phyloP scores from a whole-genome alignment of 148 eudicot genomes.

The Cornus suecica region DNA sequence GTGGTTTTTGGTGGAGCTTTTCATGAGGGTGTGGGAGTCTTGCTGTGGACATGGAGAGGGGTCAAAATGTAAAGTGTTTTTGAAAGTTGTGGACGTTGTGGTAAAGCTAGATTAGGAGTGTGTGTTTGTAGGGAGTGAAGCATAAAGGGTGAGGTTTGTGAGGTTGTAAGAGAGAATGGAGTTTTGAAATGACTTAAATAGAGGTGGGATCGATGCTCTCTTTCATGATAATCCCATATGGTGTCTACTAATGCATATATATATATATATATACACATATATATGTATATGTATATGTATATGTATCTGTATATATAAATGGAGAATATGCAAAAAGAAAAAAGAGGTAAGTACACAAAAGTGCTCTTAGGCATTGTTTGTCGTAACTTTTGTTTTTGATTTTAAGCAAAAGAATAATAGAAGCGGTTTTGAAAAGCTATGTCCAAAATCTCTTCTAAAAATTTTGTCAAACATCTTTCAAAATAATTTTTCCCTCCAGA shows the following conservation, averaged over 20 bases:
- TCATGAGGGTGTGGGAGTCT: conserved; percentile 22
- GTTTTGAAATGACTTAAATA: conserved; percentile 32
- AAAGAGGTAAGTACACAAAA: neutral
- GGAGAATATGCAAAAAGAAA: no score
- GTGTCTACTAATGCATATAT: neutral
- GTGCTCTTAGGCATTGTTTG: no score
- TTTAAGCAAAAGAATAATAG: no score
- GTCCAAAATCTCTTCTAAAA: no score
- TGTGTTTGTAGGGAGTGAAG: neutral
- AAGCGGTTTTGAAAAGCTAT: no score
- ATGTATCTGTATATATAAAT: no score
- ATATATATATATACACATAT: neutral
- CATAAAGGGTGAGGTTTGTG: conserved; percentile 8
- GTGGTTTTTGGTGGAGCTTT: conserved; percentile 36
- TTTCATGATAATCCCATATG: conserved; percentile 16
- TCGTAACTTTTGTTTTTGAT: no score
- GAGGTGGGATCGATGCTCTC: conserved; percentile 19
- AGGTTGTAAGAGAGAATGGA: conserved; percentile 13
- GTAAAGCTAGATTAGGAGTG: neutral
- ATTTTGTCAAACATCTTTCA: no score
- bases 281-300: neutral
- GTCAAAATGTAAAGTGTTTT: neutral
- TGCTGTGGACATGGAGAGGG: conserved; percentile 43
- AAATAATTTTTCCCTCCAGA: no score
- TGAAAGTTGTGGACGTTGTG: neutral